A percentile compares a stretch with the other conserved stretches of the same genome.
phyloP scores from a whole-genome alignment of 768 basidiomycete genomes.

The Termitomyces sp. region DNA sequence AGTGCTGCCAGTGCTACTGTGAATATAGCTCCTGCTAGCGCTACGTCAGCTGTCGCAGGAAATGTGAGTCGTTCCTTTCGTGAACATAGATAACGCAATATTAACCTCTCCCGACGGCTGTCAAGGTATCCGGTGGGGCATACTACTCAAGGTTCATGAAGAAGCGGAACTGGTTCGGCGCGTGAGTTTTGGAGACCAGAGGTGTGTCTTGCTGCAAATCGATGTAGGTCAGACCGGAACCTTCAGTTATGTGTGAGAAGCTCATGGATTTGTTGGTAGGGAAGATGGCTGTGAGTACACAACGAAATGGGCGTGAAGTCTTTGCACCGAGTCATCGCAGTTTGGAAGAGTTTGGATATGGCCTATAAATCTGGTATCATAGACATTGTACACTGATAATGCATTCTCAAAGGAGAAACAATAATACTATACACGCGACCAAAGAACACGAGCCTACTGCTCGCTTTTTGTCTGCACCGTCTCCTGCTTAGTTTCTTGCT shows the following conservation, averaged over 20 bases:
- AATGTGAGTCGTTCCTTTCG: background rate
- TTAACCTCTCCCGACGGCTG: background rate
- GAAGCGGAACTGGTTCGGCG: background rate
- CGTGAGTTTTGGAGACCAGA: background rate
- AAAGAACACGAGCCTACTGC: background rate
- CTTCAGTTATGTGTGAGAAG: background rate
- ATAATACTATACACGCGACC: conserved; percentile 1
- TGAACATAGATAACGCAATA: background rate
- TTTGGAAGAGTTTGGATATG: background rate
- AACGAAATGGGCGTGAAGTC: too few species aligned
- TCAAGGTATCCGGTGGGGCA: background rate
- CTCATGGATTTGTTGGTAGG: too few species aligned
- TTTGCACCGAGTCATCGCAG: too few species aligned
- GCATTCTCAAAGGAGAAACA: background rate
- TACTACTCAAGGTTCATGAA: background rate
- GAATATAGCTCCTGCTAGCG: background rate
- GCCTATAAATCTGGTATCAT: conserved; percentile 4
- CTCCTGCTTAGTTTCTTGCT: background rate
- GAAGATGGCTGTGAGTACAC: background rate
- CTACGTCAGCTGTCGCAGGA: background rate
- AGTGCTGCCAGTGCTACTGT: background rate
- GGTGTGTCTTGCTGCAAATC: background rate
- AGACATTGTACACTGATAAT: background rate
- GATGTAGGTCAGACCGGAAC: background rate
- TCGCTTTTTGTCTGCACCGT: conserved; percentile 2